Base-by-base conservation (phyloP, 1,284 basidiomycete species). In the Trichosporon asahii region DNA sequence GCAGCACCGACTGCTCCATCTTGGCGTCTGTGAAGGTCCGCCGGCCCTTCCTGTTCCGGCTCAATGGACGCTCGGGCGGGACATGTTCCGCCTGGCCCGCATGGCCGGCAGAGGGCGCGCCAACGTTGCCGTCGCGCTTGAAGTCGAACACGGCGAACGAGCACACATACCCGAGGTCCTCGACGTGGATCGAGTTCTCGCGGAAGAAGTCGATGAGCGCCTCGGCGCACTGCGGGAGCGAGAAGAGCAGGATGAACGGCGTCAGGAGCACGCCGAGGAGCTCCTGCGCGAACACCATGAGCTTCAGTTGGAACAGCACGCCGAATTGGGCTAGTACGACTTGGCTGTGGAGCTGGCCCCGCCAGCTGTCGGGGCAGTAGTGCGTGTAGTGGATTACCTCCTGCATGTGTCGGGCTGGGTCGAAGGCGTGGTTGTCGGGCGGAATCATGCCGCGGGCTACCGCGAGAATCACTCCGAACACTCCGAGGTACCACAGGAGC, bases 101-200 rank as follows among this genome's bases (percentile, higher is more conserved):
- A 5, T 33, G 35, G 2, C 14, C 61, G n/a, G 46, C 23, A 11
- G 27, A 14, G 6, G 61, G 57, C 21, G 61, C 46, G 85, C 91
- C 92, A 78, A 92, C 87, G 79, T 94, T 94, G 0, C 93, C 92
- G 75, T 96, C 91, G 72, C 94, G 85, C 81, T 94, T 89, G 82
- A 98, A 98, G 82, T 98, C 95, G 80, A 99, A 99, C 68, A 97
- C 95, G 0, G 96, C 97, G 84, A 98, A 99, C 71, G 92, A 94
- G 81, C 97, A 99, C 9, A 99, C 93, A 78, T 97, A 96, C 11
- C 97, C 96, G 2, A 97, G 87, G 0, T 95, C 94, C 76, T 98
- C 95, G 35, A 99, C 92, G 81, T 98, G 95, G 0, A 99, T 90
- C 0, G 94, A 93, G 79, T 97, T 98, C 84, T 98, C 95, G 64